phyloP scores from a whole-genome alignment of 192 early-diverging fungal genomes.

The Umbelopsis ramanniana region DNA sequence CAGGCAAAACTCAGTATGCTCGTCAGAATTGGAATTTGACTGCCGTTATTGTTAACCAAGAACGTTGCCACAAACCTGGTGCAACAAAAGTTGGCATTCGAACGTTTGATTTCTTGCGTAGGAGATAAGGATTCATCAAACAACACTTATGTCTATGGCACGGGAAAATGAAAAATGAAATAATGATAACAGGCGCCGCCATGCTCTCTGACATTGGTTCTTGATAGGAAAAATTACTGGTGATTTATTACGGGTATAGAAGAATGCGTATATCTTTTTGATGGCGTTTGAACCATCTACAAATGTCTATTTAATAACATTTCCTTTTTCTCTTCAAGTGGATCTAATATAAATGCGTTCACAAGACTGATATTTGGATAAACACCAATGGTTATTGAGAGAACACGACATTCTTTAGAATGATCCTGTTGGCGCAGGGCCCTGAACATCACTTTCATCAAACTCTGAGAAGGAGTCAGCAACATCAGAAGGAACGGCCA shows the following conservation, averaged over 20 bases:
- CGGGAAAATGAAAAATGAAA: too few species aligned
- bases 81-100: too few species aligned
- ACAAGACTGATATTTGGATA: too few species aligned
- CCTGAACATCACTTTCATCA: not conserved
- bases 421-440: not conserved
- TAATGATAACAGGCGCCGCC: too few species aligned
- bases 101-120: too few species aligned
- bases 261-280: not conserved
- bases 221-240: too few species aligned
- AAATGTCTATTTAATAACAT: not conserved
- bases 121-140: too few species aligned
- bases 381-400: too few species aligned
- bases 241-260: not conserved
- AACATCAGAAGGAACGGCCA: not conserved
- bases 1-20: not conserved
- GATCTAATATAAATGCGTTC: too few species aligned
- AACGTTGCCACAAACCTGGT: not conserved
- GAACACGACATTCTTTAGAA: not conserved
- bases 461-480: not conserved
- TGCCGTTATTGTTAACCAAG: not conserved
- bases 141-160: too few species aligned
- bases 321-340: not conserved
- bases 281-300: not conserved
- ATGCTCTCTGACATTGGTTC: too few species aligned
- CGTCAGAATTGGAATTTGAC: conserved; percentile 8